phyloP scores from a whole-genome alignment of 2,329 filamentous ascomycete species.

The Cordyceps cateniannulata region DNA sequence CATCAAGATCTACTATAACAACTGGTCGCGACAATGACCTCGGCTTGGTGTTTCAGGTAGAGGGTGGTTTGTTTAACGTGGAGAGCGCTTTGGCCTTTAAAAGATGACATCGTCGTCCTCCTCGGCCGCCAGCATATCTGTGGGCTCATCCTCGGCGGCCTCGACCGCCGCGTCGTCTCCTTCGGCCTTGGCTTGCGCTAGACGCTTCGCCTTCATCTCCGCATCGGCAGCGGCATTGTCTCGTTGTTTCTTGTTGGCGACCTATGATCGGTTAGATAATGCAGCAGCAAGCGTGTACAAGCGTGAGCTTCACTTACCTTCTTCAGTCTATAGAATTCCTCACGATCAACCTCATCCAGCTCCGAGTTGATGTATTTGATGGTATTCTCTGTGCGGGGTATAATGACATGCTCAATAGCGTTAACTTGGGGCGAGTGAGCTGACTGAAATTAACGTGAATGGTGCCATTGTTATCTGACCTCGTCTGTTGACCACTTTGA shows the following conservation, averaged over 20 bases:
- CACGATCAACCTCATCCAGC: slow-evolving; percentile 91
- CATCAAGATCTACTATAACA: slow-evolving; percentile 7
- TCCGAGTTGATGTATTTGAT: slow-evolving; percentile 99
- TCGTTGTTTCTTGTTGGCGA: slow-evolving; percentile 76
- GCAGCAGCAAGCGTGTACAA: not conserved
- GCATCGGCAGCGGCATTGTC: slow-evolving; percentile 66
- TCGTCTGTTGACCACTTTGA: slow-evolving; percentile 97
- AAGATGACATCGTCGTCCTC: slow-evolving; percentile 87
- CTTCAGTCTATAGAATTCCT: slow-evolving; percentile 96
- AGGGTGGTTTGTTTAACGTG: slow-evolving; percentile 6
- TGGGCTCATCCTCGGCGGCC: slow-evolving; percentile 33
- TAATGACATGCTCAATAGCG: slow-evolving; percentile 94
- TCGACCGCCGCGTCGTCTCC: slow-evolving; percentile 29
- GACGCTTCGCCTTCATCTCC: slow-evolving; percentile 68
- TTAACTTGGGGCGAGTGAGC: slow-evolving; percentile 55
- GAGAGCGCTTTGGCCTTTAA: slow-evolving; percentile 31
- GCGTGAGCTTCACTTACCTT: slow-evolving; percentile 44
- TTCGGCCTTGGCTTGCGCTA: slow-evolving; percentile 32
- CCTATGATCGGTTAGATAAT: slow-evolving; percentile 29
- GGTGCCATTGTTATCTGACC: slow-evolving; percentile 40
- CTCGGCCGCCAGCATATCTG: slow-evolving; percentile 66
- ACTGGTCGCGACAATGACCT: not conserved
- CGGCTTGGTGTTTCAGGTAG: not conserved
- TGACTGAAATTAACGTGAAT: slow-evolving; percentile 15
- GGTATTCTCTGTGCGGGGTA: slow-evolving; percentile 97